Percentiles rank a stretch among this genome's conserved stretches.
phyloP scores from a whole-genome alignment of 441 rosid species.

The Pelargonium cotyledonis region DNA sequence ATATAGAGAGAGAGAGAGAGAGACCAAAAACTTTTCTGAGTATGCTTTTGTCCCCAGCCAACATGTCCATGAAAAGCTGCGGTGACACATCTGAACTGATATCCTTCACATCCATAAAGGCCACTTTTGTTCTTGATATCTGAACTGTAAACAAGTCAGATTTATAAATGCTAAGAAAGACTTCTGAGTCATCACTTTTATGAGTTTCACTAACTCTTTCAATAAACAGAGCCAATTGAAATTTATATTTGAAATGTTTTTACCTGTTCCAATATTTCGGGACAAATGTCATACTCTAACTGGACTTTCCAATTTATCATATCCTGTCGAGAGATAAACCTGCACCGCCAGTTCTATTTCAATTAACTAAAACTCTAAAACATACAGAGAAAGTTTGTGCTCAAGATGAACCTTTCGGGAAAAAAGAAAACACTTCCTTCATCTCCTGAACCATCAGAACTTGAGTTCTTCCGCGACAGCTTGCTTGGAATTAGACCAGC shows the following conservation, averaged over 20 bases:
- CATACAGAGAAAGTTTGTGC: background rate
- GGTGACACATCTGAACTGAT: conserved; percentile 47
- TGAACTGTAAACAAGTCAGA: conserved; percentile 94
- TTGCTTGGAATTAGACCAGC: conserved; percentile 71
- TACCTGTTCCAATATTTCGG: conserved; percentile 59
- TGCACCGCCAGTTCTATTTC: conserved; percentile 29
- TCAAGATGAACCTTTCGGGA: conserved; percentile 57
- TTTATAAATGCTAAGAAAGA: conserved; percentile 40
- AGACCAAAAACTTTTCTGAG: conserved; percentile 84
- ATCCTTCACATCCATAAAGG: conserved; percentile 77
- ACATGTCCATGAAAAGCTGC: conserved; percentile 63
- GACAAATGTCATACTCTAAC: conserved; percentile 49
- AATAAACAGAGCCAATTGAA: conserved; percentile 11
- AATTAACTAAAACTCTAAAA: conserved; percentile 4
- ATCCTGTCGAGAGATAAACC: conserved; percentile 67
- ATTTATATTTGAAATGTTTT: conserved; percentile 20
- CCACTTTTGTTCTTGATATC: conserved; percentile 75
- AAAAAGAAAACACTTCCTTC: conserved; percentile 28
- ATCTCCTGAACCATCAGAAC: conserved; percentile 31
- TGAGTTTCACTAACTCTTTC: background rate
- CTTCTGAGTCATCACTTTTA: conserved; percentile 20
- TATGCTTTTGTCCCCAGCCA: conserved; percentile 65
- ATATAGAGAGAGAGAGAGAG: conserved; percentile 6
- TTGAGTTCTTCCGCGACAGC: conserved; percentile 26
- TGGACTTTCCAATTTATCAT: conserved; percentile 81